A percentile compares a stretch with the other conserved stretches of the same genome.
These are phyloP conservation scores for Aspergillus thermomutatus DNA, from an alignment of 2,329 filamentous ascomycete genomes.

Conservation along the genomic window DNA sequence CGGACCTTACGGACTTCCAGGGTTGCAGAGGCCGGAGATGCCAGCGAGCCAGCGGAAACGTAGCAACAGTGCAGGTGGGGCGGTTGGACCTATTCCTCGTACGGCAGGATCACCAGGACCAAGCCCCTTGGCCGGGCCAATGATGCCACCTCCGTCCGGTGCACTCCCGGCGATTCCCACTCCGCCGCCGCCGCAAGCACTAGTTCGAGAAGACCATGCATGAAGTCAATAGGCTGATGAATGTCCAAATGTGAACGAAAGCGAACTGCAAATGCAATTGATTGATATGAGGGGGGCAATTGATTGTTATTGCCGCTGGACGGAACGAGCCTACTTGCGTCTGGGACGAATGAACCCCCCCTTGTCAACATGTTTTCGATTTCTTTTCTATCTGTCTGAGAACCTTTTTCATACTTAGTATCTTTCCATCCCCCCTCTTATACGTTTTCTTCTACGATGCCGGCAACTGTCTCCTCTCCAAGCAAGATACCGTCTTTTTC, in stretches of 20 bases:
- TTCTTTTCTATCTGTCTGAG: not conserved
- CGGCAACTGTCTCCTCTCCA: not conserved
- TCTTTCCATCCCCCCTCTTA: slow-evolving; percentile 1
- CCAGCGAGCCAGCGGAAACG: slow-evolving; percentile 36
- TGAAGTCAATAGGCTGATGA: slow-evolving; percentile 13
- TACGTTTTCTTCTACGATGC: slow-evolving; percentile 1
- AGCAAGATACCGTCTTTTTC: not conserved
- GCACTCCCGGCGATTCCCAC: slow-evolving; percentile 43
- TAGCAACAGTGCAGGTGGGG: slow-evolving; percentile 43
- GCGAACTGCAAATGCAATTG: not conserved
- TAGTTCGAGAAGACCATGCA: slow-evolving; percentile 49
- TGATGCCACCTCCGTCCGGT: slow-evolving; percentile 34
- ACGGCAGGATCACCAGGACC: slow-evolving; percentile 15
- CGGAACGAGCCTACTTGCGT: slow-evolving; percentile 13
- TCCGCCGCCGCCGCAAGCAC: slow-evolving; percentile 31
- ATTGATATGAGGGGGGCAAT: slow-evolving; percentile 1
- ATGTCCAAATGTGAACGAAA: not conserved
- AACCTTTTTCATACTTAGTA: not conserved
- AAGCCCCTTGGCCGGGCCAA: slow-evolving; percentile 27
- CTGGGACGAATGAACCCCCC: slow-evolving; percentile 18
- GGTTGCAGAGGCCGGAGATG: slow-evolving; percentile 40
- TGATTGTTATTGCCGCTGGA: slow-evolving; percentile 10
- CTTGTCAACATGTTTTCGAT: slow-evolving; percentile 6
- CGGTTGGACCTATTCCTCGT: slow-evolving; percentile 21
- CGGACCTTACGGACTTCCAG: slow-evolving; percentile 41